Evolutionary conservation across 768 basidiomycete genomes (phyloP).

Genomic region (Peribolospora kevripleyi): DNA sequence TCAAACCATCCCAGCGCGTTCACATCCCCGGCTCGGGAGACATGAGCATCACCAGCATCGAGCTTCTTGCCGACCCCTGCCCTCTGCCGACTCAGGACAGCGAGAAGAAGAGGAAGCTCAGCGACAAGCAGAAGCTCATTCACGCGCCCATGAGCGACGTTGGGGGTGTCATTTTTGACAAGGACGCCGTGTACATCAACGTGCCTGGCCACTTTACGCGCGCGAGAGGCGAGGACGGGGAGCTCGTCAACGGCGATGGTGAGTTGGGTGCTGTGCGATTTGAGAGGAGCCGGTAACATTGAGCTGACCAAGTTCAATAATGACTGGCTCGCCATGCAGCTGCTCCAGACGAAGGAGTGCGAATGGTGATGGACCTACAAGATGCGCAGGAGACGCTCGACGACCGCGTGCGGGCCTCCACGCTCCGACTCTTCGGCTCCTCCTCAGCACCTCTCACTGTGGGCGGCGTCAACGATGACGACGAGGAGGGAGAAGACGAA

Average conservation of each 20-base stretch:
- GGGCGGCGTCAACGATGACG: constrained; percentile 21
- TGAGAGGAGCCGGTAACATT: not conserved
- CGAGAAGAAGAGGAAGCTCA: constrained; percentile 67
- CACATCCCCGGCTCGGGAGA: constrained; percentile 94
- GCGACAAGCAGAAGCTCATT: constrained; percentile 80
- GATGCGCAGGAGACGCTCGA: constrained; percentile 60
- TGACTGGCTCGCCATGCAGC: not conserved
- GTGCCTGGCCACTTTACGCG: constrained; percentile 82
- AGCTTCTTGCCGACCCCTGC: constrained; percentile 73
- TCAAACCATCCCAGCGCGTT: constrained; percentile 47
- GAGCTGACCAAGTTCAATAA: not conserved
- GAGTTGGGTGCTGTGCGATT: not conserved
- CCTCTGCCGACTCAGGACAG: constrained; percentile 73
- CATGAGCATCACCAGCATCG: constrained; percentile 46
- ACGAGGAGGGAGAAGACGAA: constrained; percentile 17
- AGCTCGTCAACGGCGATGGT: constrained; percentile 31
- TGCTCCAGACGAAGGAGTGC: constrained; percentile 57
- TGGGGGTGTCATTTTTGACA: constrained; percentile 73
- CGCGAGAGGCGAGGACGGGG: constrained; percentile 23
- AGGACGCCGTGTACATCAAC: constrained; percentile 94
- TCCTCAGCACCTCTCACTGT: constrained; percentile 43
- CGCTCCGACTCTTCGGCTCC: constrained; percentile 58
- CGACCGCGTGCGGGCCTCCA: constrained; percentile 51
- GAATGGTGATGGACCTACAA: constrained; percentile 93
- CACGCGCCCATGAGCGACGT: constrained; percentile 94